Conservation (phyloP, 805 yeast species). For the Danielia reshetovae region DNA sequence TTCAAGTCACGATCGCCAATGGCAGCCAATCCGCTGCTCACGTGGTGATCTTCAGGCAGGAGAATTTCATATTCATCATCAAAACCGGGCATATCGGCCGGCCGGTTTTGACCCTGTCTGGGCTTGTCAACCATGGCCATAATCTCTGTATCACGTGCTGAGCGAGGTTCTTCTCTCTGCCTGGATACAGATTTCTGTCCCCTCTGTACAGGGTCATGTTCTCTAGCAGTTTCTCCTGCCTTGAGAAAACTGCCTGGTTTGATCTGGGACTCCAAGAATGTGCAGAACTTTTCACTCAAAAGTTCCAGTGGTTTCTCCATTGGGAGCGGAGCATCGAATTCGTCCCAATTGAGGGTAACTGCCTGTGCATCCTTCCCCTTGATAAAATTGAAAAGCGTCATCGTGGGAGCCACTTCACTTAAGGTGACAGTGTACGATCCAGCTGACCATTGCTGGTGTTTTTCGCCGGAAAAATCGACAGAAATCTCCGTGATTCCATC, state of each 20-base stretch:
- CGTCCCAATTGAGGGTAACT: conserved; percentile 1
- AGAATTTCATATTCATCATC: conserved; percentile 48
- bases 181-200: neutral
- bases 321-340: neutral
- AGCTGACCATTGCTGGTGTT: conserved; percentile 2
- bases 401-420: neutral
- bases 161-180: neutral
- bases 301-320: neutral
- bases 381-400: conserved; percentile 2
- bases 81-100: conserved; percentile 47
- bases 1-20: conserved; percentile 51
- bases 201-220: too few relatives aligned
- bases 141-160: too few relatives aligned
- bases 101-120: too few relatives aligned
- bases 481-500: neutral
- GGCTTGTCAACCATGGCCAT: too few relatives aligned
- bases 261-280: neutral
- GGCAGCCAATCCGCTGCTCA: conserved; percentile 16
- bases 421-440: neutral
- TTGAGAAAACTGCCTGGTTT: neutral
- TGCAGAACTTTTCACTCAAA: neutral
- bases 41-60: neutral
- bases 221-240: neutral
- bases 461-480: neutral
- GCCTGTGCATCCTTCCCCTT: neutral